Conservation (phyloP, 805 yeast species). For the Clavispora santaluciae region DNA sequence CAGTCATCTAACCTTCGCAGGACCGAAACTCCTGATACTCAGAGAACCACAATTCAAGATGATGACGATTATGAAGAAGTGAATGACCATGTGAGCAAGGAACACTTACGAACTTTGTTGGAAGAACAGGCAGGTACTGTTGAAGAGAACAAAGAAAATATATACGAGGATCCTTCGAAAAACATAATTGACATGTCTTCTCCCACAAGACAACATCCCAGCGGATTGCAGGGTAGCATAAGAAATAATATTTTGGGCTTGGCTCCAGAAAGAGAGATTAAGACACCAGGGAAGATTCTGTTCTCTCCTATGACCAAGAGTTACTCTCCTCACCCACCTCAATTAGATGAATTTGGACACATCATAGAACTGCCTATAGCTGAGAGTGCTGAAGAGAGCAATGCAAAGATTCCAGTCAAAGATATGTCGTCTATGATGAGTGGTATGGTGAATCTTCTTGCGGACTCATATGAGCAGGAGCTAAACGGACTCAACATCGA, state of each 20-base stretch:
- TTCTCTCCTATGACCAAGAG: slow-evolving; percentile 5
- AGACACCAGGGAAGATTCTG: slow-evolving; percentile 1
- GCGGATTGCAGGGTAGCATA: neutral
- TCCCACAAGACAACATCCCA: neutral
- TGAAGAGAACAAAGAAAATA: slow-evolving; percentile 46
- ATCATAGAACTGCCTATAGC: slow-evolving; percentile 12
- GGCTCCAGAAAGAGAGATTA: slow-evolving; percentile 23
- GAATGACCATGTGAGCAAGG: slow-evolving; percentile 28
- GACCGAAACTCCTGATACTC: slow-evolving; percentile 42
- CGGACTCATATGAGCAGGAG: slow-evolving; percentile 50
- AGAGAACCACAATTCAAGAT: slow-evolving; percentile 40
- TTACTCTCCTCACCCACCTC: slow-evolving; percentile 31
- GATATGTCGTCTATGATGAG: slow-evolving; percentile 34
- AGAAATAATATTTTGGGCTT: slow-evolving; percentile 27
- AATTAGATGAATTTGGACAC: slow-evolving; percentile 27
- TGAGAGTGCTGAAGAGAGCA: slow-evolving; percentile 15
- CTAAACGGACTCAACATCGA: slow-evolving; percentile 36
- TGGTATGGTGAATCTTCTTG: slow-evolving; percentile 44
- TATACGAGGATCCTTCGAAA: slow-evolving; percentile 33
- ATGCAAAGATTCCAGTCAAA: slow-evolving; percentile 24
- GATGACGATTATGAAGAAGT: slow-evolving; percentile 34
- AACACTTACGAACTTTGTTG: slow-evolving; percentile 27
- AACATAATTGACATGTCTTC: slow-evolving; percentile 8
- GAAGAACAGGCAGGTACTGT: slow-evolving; percentile 19
- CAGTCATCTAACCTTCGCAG: slow-evolving; percentile 7